A percentile compares a stretch with the other conserved stretches of the same genome.
Evolutionary conservation across 73 alveolate genomes (phyloP).

Genomic region (Uronychia binucleata): DNA sequence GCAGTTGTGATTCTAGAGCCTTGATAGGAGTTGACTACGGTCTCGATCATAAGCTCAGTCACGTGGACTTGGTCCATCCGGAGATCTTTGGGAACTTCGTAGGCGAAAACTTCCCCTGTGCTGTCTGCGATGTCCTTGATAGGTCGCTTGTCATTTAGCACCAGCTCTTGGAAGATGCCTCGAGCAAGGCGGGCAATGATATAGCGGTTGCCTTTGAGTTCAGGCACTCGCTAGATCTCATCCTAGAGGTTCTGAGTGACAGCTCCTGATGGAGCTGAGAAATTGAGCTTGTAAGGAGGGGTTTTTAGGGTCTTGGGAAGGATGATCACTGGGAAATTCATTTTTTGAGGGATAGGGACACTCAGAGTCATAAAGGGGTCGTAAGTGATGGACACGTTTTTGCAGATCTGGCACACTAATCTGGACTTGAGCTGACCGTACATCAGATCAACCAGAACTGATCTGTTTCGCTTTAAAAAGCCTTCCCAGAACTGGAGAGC

Average conservation of each 20-base stretch:
- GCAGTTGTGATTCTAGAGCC: not conserved
- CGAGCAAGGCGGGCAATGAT: not conserved
- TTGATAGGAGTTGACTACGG: not conserved
- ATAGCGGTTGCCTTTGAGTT: not conserved
- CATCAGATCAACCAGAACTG: conserved; percentile 83
- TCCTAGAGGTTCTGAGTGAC: not conserved
- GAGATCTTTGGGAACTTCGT: not conserved
- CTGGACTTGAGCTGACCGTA: conserved; percentile 86
- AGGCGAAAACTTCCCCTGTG: not conserved
- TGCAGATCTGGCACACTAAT: conserved; percentile 72
- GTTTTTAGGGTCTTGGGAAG: not conserved
- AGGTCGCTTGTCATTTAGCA: not conserved
- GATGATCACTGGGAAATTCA: not conserved
- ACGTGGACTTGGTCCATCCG: not conserved
- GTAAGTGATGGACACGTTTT: conserved; percentile 70
- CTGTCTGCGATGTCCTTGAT: not conserved
- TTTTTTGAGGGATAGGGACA: conserved; percentile 60
- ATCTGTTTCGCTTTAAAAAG: conserved; percentile 66
- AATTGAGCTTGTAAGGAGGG: not conserved
- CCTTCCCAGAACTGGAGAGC: conserved; percentile 76
- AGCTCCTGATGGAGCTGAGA: not conserved
- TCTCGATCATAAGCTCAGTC: not conserved
- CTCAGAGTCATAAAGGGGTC: conserved; percentile 84
- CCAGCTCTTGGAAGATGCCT: not conserved
- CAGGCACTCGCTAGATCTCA: not conserved